A percentile compares a stretch with the other conserved stretches of the same genome.
Conservation (phyloP, 306 rosid species). For the Fragaria nilgerrensis region DNA sequence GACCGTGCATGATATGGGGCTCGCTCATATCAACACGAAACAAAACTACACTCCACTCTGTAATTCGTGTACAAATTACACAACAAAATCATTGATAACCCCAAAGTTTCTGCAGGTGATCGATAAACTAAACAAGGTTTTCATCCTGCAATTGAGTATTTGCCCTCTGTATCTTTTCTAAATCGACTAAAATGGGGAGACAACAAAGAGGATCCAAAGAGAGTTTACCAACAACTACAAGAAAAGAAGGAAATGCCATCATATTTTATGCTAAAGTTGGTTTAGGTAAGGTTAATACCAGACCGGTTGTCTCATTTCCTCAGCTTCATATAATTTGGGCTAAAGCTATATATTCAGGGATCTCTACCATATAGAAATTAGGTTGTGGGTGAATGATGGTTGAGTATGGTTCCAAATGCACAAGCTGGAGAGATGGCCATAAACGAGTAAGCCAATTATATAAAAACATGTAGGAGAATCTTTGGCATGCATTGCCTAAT, state of each 20-base stretch:
- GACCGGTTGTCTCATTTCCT: conserved; percentile 32
- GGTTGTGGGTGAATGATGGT: neutral
- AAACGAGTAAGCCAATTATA: conserved; percentile 19
- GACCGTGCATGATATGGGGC: neutral
- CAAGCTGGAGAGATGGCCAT: conserved; percentile 4
- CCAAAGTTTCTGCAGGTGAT: conserved; percentile 13
- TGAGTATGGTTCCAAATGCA: conserved; percentile 14
- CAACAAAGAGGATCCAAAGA: conserved; percentile 60
- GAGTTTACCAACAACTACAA: conserved; percentile 39
- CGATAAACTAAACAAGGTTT: neutral
- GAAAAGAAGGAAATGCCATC: conserved; percentile 38
- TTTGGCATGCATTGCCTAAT: neutral
- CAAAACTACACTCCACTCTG: neutral
- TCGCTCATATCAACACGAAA: neutral
- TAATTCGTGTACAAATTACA: conserved; percentile 19
- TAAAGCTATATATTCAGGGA: neutral
- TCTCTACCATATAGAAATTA: neutral
- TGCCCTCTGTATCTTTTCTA: conserved; percentile 5
- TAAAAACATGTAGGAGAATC: conserved; percentile 25
- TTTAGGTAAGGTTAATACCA: conserved; percentile 54
- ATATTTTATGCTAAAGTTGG: conserved; percentile 30
- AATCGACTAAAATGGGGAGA: conserved; percentile 29
- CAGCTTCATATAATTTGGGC: neutral
- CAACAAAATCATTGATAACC: conserved; percentile 39
- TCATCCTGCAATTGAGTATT: neutral